Evolutionary conservation across 176 grass and related monocot genomes (phyloP).

Genomic region (Cenchrus americanus): DNA sequence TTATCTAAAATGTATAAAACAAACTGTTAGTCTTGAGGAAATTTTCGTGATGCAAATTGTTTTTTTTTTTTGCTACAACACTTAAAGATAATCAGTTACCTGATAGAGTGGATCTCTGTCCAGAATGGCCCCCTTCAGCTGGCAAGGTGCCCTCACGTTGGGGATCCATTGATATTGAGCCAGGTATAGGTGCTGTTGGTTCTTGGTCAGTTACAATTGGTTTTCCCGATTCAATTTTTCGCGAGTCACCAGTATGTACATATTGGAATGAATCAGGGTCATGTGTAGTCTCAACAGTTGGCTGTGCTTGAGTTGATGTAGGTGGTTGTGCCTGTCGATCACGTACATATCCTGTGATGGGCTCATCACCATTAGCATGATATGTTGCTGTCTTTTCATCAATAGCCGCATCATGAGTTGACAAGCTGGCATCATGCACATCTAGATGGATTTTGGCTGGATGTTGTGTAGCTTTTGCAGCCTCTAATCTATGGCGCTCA

Average conservation of each 20-base stretch:
- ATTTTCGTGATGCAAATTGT: constrained; percentile 11
- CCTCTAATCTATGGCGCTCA: constrained; percentile 37
- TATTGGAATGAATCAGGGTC: constrained; percentile 3
- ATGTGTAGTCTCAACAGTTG: constrained; percentile 25
- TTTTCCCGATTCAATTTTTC: background rate
- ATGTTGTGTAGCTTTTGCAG: constrained; percentile 25
- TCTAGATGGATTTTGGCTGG: constrained; percentile 2
- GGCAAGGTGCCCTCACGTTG: background rate
- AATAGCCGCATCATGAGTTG: constrained; percentile 13
- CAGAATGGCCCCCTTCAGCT: background rate
- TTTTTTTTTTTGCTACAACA: background rate
- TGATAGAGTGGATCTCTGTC: background rate
- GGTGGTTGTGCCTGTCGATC: background rate
- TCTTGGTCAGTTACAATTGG: background rate
- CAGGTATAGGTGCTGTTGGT: background rate
- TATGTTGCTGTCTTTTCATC: constrained; percentile 19
- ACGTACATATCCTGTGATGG: background rate
- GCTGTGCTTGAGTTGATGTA: constrained; percentile 22
- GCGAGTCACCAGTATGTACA: background rate
- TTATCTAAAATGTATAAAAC: constrained; percentile 32
- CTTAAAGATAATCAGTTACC: constrained; percentile 34
- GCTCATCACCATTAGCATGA: constrained; percentile 20
- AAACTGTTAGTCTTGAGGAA: constrained; percentile 17
- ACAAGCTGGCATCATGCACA: background rate
- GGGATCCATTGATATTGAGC: background rate